Evolutionary conservation across 1,139 yeast species (phyloP), one percentile per base, ranked within the genome.

Genomic region (Taphrina pruni): DNA sequence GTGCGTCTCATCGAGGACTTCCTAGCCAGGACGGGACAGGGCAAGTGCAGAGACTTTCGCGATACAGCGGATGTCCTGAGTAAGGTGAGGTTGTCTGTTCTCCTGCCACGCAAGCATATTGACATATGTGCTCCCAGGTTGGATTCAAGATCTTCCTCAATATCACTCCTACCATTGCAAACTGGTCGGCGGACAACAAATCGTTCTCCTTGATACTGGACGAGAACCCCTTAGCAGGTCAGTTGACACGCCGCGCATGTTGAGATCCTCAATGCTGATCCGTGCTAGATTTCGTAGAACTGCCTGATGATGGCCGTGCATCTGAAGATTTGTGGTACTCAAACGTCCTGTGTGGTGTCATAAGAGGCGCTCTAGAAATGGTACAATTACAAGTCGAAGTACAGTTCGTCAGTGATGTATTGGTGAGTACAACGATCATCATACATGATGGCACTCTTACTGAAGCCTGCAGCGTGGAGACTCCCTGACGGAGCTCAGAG

Each of bases 291-390:
- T 94, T 93, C 81, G 99, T 94, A 6, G 99, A 94, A 77, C 82
- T 94, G 64, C 97, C 97, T 0, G 84, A 86, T 68, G 94, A 88
- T 72, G 86, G 87, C 51, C 84, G 84, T 72, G 90, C 95, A 2
- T 81, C 81, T 70, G 85, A 84, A 73, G 92, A 89, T 75, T 81
- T 94, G 70, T 94, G 99, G 98, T 94, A 92, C 76, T 89, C 96
- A 1, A 96, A 94, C 76, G 84, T 94, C 3, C 80, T 92, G 51
- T 90, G 95, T 73, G 99, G 99, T 17, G 95, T 94, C 1, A 79
- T 94, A 68, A 84, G 91, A 70, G 98, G 99, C 2, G 94, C 97
- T 0, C 80, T 94, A 70, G 97, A 93, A 75, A 93, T 93, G 98
- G 97, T 94, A 1, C 99, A 94, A 77, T 81, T 94, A 75, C 97